Conservation (phyloP, 352 stramenopile genomes). For the Phytophthora rubi region DNA sequence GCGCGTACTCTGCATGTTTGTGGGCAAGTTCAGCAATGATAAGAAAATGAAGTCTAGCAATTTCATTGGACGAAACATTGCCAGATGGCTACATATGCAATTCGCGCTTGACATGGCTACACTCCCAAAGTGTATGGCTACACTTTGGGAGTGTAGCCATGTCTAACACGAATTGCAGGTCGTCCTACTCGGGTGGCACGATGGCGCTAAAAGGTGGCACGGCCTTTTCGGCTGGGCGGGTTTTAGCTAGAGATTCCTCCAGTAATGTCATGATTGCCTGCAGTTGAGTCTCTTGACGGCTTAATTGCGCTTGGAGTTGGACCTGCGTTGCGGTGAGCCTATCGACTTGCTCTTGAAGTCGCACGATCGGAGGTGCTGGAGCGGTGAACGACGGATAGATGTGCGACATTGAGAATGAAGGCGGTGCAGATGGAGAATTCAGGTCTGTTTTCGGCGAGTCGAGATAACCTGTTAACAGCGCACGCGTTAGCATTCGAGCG, state of each 20-base stretch:
- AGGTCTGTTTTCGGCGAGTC: constrained; percentile 41
- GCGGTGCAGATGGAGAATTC: constrained; percentile 29
- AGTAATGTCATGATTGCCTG: constrained; percentile 59
- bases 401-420: constrained; percentile 30
- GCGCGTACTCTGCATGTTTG: constrained; percentile 36
- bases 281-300: constrained; percentile 61
- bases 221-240: constrained; percentile 15
- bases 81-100: constrained; percentile 3
- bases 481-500: background rate
- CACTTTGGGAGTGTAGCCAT: constrained; percentile 15
- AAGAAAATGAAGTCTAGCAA: constrained; percentile 6
- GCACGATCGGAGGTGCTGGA: constrained; percentile 20
- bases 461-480: constrained; percentile 22
- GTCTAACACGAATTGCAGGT: background rate
- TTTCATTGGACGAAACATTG: constrained; percentile 6
- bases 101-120: too few relatives aligned
- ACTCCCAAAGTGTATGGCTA: too few relatives aligned
- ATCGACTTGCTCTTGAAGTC: constrained; percentile 65
- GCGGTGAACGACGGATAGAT: constrained; percentile 28
- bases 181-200: constrained; percentile 30
- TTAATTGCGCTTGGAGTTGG: constrained; percentile 62
- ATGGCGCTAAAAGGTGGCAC: constrained; percentile 63
- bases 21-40: constrained; percentile 5
- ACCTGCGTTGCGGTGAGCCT: constrained; percentile 61
- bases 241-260: constrained; percentile 31